phyloP scores from a whole-genome alignment of 371 early-diverging fungal genomes.

The Actinomortierella wolfii region DNA sequence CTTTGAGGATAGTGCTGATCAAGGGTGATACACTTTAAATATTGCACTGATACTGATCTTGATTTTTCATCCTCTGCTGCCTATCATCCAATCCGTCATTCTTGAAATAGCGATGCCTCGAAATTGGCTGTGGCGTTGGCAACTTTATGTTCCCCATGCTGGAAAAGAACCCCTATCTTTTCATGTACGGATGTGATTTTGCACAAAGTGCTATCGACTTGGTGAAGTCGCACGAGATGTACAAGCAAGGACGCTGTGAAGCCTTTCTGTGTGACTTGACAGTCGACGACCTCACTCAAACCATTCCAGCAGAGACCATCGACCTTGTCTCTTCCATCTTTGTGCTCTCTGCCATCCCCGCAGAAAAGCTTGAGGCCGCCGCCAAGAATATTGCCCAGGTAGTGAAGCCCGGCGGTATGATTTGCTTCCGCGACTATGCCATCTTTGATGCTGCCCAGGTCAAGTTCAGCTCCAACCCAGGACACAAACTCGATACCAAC shows the following conservation, averaged over 20 bases:
- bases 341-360: constrained; percentile 86
- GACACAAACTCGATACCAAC: constrained; percentile 78
- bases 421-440: constrained; percentile 91
- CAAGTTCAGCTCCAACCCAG: constrained; percentile 76
- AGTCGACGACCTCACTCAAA: constrained; percentile 61
- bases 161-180: constrained; percentile 71
- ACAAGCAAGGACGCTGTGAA: constrained; percentile 58
- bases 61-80: no score
- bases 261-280: constrained; percentile 90
- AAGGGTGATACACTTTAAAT: no score
- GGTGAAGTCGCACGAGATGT: constrained; percentile 62
- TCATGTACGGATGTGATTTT: constrained; percentile 86
- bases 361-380: constrained; percentile 74
- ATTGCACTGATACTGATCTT: no score
- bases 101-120: constrained; percentile 53
- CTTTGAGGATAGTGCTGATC: no score
- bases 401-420: constrained; percentile 75
- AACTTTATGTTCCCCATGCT: constrained; percentile 94
- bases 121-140: constrained; percentile 96
- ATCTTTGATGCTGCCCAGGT: constrained; percentile 89
- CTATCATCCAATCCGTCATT: background rate
- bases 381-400: constrained; percentile 71
- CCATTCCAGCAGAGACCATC: constrained; percentile 66
- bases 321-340: constrained; percentile 84
- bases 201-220: constrained; percentile 79